Evolutionary conservation across 176 grass and related monocot species (phyloP).

Genomic region (maize (Zea mays)): DNA sequence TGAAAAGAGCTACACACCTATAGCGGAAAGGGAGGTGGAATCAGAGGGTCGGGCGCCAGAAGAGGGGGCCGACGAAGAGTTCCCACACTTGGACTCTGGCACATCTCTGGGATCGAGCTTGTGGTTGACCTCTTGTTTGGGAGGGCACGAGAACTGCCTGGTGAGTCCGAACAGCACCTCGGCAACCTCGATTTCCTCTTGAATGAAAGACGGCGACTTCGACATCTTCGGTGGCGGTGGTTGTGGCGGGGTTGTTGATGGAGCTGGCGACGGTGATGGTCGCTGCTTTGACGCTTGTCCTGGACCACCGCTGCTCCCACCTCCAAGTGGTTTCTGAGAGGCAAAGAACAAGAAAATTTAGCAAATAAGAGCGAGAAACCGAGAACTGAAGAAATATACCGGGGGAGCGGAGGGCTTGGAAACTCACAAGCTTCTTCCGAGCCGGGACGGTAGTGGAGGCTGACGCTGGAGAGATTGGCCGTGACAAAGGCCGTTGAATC

Average conservation of each 20-base stretch:
- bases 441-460: slow-evolving; percentile 47
- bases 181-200: slow-evolving; percentile 97
- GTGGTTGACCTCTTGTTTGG: slow-evolving; percentile 63
- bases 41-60: slow-evolving; percentile 53
- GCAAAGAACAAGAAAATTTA: slow-evolving; percentile 13
- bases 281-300: slow-evolving; percentile 46
- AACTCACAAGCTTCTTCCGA: slow-evolving; percentile 79
- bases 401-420: background rate
- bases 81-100: slow-evolving; percentile 61
- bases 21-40: slow-evolving; percentile 55
- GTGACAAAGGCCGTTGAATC: slow-evolving; percentile 67
- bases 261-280: slow-evolving; percentile 31
- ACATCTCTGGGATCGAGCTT: slow-evolving; percentile 61
- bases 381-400: too few relatives aligned
- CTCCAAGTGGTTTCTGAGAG: slow-evolving; percentile 58
- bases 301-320: slow-evolving; percentile 34
- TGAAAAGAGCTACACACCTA: slow-evolving; percentile 34
- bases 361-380: slow-evolving; percentile 1
- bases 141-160: slow-evolving; percentile 64
- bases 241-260: slow-evolving; percentile 41
- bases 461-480: slow-evolving; percentile 80
- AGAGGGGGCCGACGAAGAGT: slow-evolving; percentile 65
- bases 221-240: slow-evolving; percentile 51
- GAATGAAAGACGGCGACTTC: slow-evolving; percentile 77
- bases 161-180: slow-evolving; percentile 95